Conservation (phyloP, 176 grass and related monocot genomes). For the Carex cristatella region DNA sequence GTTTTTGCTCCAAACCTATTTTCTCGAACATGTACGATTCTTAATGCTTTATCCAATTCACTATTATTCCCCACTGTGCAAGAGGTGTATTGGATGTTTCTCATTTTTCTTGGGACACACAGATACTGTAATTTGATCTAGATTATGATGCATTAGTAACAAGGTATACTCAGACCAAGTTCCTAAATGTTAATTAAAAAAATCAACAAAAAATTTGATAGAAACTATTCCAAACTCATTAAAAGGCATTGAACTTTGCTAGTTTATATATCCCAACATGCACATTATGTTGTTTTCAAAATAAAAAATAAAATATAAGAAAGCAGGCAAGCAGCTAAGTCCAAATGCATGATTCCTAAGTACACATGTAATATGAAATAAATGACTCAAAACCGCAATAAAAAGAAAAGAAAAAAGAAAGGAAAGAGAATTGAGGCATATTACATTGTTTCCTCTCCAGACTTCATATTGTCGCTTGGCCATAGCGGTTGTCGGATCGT, state of each 20-base stretch:
- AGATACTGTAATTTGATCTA: not conserved
- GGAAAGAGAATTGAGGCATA: conserved; percentile 2
- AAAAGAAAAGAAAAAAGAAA: not conserved
- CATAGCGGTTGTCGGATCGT: conserved; percentile 32
- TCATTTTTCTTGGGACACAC: not conserved
- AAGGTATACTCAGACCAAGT: not conserved
- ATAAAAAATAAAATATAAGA: not conserved
- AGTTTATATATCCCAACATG: not conserved
- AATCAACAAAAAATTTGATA: not conserved
- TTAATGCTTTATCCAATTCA: not conserved
- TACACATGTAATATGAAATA: not conserved
- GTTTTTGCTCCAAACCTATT: too few relatives aligned
- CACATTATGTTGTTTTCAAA: not conserved
- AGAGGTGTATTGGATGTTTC: not conserved
- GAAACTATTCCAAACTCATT: conserved; percentile 28
- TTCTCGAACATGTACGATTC: not conserved
- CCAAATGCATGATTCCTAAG: not conserved
- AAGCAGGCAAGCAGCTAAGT: not conserved
- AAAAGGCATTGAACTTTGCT: not conserved
- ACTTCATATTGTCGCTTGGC: conserved; percentile 61
- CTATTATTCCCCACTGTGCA: not conserved
- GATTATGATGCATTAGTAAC: not conserved
- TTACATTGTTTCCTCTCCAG: conserved; percentile 94
- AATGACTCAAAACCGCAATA: not conserved
- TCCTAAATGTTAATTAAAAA: not conserved